These are phyloP conservation scores for Yamadazyma tumulicola DNA, from an alignment of 805 yeast genomes.

Conservation along the genomic window DNA sequence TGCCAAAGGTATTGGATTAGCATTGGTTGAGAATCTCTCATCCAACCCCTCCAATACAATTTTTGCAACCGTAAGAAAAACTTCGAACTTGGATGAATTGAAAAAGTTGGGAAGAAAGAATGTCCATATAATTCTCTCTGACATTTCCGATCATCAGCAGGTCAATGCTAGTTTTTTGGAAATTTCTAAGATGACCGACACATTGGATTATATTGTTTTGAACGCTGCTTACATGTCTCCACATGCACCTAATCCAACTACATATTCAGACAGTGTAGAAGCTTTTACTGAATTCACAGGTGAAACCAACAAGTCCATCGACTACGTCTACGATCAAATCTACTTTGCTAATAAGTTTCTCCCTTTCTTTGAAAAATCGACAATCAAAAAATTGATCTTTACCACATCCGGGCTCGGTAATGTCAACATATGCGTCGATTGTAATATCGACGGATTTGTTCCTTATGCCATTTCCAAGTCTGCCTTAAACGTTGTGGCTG, in stretches of 20 bases:
- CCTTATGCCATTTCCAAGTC: conserved; percentile 8
- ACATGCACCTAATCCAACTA: neutral
- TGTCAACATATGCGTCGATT: neutral
- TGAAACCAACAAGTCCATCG: neutral
- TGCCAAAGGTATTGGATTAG: conserved; percentile 41
- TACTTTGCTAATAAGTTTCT: conserved; percentile 2
- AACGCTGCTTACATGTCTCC: conserved; percentile 1
- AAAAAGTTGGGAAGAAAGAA: conserved; percentile 1
- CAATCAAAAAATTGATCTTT: conserved; percentile 3
- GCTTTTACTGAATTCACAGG: conserved; percentile 1
- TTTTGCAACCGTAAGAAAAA: conserved; percentile 37
- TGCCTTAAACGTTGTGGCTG: conserved; percentile 1
- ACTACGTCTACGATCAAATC: conserved; percentile 4
- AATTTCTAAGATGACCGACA: neutral
- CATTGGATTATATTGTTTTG: conserved; percentile 3
- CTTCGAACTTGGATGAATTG: conserved; percentile 1
- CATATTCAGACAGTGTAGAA: neutral
- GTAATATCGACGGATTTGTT: neutral
- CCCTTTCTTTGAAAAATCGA: conserved; percentile 4
- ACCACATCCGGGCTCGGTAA: neutral
- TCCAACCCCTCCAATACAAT: conserved; percentile 25
- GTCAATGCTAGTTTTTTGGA: neutral
- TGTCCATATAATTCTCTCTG: conserved; percentile 1
- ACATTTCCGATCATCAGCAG: neutral
- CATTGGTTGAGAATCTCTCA: conserved; percentile 23